Base-by-base conservation (phyloP, 2,329 filamentous ascomycete species). In the Sporothrix schenckii region DNA sequence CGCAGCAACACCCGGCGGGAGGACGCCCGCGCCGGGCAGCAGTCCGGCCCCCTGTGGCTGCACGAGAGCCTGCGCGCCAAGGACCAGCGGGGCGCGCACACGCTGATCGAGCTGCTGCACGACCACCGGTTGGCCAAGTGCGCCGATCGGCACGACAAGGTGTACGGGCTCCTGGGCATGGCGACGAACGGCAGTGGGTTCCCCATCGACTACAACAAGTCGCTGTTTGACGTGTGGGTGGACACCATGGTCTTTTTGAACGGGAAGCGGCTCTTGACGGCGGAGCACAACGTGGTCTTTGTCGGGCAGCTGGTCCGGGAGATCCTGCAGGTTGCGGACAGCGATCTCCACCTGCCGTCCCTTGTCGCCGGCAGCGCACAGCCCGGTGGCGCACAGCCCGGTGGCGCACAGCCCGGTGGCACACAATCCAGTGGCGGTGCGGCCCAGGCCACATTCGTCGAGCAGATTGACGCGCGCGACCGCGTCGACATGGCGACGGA, bases 161-260 rank as follows among this genome's bases (percentile, higher is more conserved):
- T 58, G 14, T 58, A 39, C 16, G 54, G 54, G 7, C 54, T 58
- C 5, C 54, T 58, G 6, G 54, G 54, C 14, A 58, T 58, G 54
- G 54, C 54, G 30, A 39, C 30, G 27, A 30, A 58, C 16, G 27
- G 27, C 19, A 14, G 3, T 11, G 54, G 27, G 19, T 39, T 58
- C 13, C 54, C 54, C 1, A 58, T 58, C 30, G 54, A 58, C 27
- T 58, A 58, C 27, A 30, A 9, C 54, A 58, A 39, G 16, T 34
- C 54, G 14, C 13, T 58, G 54, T 30, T 34, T 16, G 54, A 58
- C 13, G 2, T 58, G 27, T 58, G 54, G 54, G n/a, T 14, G 14
- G 54, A 58, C 27, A 58, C 54, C 4, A 39, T 58, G 54, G 30
- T n/a, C 27, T 34, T 34, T 19, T 39, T 58, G 54, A 58, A 39